Conservation (phyloP, 2,329 filamentous ascomycete genomes). For the Remersonia thermophila region DNA sequence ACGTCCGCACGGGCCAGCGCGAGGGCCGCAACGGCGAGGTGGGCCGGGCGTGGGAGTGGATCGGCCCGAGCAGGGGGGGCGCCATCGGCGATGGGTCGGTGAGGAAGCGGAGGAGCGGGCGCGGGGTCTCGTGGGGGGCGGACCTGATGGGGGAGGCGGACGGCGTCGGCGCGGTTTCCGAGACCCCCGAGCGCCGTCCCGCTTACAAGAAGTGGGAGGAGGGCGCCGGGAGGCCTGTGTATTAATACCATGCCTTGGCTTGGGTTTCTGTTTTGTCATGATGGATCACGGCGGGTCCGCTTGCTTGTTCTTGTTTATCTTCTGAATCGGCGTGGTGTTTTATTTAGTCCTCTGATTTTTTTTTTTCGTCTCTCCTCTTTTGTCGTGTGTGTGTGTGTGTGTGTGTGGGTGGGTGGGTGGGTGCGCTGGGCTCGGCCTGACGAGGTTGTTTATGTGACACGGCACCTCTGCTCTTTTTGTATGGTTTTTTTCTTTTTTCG, state of each 20-base stretch:
- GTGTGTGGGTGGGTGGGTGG: too few relatives aligned
- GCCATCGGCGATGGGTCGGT: constrained; percentile 25
- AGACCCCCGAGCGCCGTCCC: background rate
- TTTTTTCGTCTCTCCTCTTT: too few relatives aligned
- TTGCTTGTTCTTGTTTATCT: too few relatives aligned
- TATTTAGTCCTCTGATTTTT: too few relatives aligned
- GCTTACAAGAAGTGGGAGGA: constrained; percentile 29
- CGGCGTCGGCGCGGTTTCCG: background rate
- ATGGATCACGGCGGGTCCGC: too few relatives aligned
- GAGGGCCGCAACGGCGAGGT: constrained; percentile 54
- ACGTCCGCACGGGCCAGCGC: constrained; percentile 66
- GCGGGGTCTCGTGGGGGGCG: constrained; percentile 33
- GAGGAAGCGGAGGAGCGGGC: constrained; percentile 34
- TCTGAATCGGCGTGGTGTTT: too few relatives aligned
- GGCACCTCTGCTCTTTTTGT: too few relatives aligned
- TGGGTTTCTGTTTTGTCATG: background rate
- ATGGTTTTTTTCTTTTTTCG: too few relatives aligned
- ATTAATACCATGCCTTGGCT: constrained; percentile 9
- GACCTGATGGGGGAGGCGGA: constrained; percentile 27
- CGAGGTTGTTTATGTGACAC: too few relatives aligned
- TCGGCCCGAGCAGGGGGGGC: constrained; percentile 42
- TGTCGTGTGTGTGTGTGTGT: too few relatives aligned
- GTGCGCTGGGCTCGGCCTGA: too few relatives aligned
- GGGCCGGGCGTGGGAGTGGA: constrained; percentile 58
- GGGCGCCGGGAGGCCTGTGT: constrained; percentile 17